Conservation (phyloP, 495 filamentous ascomycete genomes). For the Hapsidospora chrysogenum region DNA sequence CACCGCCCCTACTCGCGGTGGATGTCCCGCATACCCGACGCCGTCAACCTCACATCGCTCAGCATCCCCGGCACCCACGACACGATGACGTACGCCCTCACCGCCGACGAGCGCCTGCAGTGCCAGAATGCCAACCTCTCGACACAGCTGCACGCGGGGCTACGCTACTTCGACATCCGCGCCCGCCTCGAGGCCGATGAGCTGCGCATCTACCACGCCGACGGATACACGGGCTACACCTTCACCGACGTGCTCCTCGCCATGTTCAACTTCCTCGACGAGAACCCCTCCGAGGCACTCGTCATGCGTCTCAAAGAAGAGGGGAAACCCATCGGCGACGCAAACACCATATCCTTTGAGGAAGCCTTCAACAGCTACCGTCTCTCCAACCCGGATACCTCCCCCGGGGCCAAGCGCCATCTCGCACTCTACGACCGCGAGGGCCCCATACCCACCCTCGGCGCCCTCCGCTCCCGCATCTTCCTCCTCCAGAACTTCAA, state of each 20-base stretch:
- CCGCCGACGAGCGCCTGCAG: constrained; percentile 32
- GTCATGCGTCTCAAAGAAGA: constrained; percentile 17
- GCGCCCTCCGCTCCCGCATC: constrained; percentile 10
- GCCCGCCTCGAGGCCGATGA: constrained; percentile 16
- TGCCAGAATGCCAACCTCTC: constrained; percentile 54
- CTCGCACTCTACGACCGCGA: constrained; percentile 6
- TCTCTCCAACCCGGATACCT: constrained; percentile 6
- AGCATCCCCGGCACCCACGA: constrained; percentile 80
- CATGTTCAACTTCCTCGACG: constrained; percentile 35
- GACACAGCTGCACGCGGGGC: constrained; percentile 57
- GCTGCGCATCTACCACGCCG: constrained; percentile 46
- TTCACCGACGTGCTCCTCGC: constrained; percentile 45
- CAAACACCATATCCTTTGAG: constrained; percentile 6
- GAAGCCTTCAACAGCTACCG: constrained; percentile 12
- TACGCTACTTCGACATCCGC: constrained; percentile 71
- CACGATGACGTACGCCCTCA: constrained; percentile 49
- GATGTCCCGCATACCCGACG: constrained; percentile 50
- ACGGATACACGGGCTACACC: constrained; percentile 15
- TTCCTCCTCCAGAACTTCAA: constrained; percentile 15
- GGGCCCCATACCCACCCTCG: constrained; percentile 10
- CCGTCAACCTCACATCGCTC: constrained; percentile 49
- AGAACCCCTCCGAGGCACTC: constrained; percentile 6
- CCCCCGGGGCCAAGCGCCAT: constrained; percentile 6
- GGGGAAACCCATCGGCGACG: constrained; percentile 4
- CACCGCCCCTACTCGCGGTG: constrained; percentile 20